phyloP scores from a whole-genome alignment of 2,329 filamentous ascomycete genomes.

The Alternaria postmessia region DNA sequence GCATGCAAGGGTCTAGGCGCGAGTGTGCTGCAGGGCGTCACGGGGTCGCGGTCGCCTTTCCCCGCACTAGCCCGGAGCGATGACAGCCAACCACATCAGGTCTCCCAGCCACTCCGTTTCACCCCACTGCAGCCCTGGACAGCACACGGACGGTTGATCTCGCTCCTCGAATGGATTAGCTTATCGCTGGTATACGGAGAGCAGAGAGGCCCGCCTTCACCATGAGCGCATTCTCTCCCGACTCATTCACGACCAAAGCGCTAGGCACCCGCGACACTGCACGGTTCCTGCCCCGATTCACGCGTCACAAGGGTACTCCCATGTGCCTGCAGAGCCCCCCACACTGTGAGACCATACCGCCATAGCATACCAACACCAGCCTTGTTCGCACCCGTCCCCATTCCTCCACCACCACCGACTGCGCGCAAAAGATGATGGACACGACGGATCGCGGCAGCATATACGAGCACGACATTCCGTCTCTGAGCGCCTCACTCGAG shows the following conservation, averaged over 20 bases:
- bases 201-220: conserved; percentile 14
- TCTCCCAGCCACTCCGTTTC: conserved; percentile 44
- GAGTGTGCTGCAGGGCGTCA: conserved; percentile 17
- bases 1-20: conserved; percentile 4
- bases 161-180: conserved; percentile 20
- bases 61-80: conserved; percentile 24
- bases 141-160: conserved; percentile 31
- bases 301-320: conserved; percentile 46
- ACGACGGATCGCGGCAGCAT: conserved; percentile 45
- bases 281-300: conserved; percentile 29
- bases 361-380: conserved; percentile 24
- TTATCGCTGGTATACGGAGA: conserved; percentile 19
- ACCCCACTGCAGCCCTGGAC: conserved; percentile 36
- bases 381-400: conserved; percentile 24
- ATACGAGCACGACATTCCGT: conserved; percentile 50
- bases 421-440: conserved; percentile 34
- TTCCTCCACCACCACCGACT: conserved; percentile 17
- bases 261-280: conserved; percentile 35
- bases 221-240: conserved; percentile 15
- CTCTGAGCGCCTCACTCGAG: conserved; percentile 50
- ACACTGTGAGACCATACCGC: conserved; percentile 35
- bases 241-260: conserved; percentile 9
- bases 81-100: conserved; percentile 32
- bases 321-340: conserved; percentile 40
- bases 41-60: conserved; percentile 12